Conservation (phyloP, 495 filamentous ascomycete species). For the Cryomyces minteri region DNA sequence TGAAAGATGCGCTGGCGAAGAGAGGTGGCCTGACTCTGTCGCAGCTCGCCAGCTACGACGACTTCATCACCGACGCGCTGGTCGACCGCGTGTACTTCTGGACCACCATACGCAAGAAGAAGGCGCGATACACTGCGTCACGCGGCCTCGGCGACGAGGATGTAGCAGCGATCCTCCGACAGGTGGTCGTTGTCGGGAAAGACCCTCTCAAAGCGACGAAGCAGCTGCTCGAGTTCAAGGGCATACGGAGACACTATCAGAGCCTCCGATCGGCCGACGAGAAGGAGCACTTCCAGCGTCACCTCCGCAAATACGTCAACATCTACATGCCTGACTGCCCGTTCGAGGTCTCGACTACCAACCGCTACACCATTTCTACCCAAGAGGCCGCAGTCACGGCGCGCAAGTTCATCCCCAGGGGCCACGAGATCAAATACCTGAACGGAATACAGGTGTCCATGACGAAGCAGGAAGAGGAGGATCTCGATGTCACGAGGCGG, state of each 20-base stretch:
- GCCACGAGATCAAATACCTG: conserved; percentile 79
- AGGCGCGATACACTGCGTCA: conserved; percentile 64
- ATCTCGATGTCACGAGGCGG: conserved; percentile 55
- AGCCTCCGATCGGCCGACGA: conserved; percentile 55
- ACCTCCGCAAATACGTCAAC: conserved; percentile 78
- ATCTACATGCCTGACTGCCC: conserved; percentile 87
- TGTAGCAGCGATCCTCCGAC: conserved; percentile 58
- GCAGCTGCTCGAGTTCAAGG: conserved; percentile 50
- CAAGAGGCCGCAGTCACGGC: conserved; percentile 83
- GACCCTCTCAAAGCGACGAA: conserved; percentile 48
- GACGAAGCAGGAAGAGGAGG: conserved; percentile 73
- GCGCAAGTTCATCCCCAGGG: conserved; percentile 53
- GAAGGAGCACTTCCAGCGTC: conserved; percentile 70
- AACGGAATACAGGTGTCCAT: conserved; percentile 77
- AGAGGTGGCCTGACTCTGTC: conserved; percentile 62
- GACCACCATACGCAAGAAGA: conserved; percentile 90
- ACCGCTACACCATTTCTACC: conserved; percentile 80
- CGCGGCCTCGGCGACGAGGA: conserved; percentile 69
- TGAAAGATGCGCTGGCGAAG: conserved; percentile 20
- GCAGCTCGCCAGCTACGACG: conserved; percentile 84
- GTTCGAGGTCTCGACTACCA: conserved; percentile 86
- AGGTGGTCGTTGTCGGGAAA: conserved; percentile 56
- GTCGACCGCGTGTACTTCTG: conserved; percentile 92
- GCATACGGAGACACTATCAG: conserved; percentile 50
- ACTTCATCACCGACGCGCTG: conserved; percentile 88